phyloP scores from a whole-genome alignment of 2,329 filamentous ascomycete genomes.

The Stagonosporopsis tanaceti region DNA sequence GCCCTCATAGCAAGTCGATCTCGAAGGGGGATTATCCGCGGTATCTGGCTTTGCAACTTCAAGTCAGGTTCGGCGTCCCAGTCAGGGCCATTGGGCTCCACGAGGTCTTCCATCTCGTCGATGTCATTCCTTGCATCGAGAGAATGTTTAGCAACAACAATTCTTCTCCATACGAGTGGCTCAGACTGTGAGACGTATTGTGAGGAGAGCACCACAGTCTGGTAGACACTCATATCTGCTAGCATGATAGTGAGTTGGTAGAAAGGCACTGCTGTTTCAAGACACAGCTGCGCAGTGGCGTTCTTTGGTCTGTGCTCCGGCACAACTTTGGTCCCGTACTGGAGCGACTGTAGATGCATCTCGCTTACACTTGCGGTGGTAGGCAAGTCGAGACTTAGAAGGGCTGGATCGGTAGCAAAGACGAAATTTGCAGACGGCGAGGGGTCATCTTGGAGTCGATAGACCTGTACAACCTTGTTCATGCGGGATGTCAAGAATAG shows the following conservation, averaged over 20 bases:
- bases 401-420: conserved; percentile 38
- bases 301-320: conserved; percentile 4
- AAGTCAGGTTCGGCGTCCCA: conserved; percentile 17
- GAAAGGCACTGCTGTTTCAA: conserved; percentile 30
- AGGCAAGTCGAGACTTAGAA: conserved; percentile 27
- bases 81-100: conserved; percentile 37
- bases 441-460: conserved; percentile 31
- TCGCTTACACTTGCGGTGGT: conserved; percentile 20
- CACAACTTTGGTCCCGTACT: conserved; percentile 22
- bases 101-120: conserved; percentile 36
- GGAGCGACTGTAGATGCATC: conserved; percentile 31
- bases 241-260: conserved; percentile 35
- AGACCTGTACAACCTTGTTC: conserved; percentile 41
- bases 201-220: conserved; percentile 30
- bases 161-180: conserved; percentile 8
- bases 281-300: conserved; percentile 24
- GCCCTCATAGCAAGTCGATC: not conserved
- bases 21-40: not conserved
- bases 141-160: not conserved
- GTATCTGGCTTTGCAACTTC: conserved; percentile 20
- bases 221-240: conserved; percentile 37
- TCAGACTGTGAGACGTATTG: conserved; percentile 9
- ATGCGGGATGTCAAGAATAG: conserved; percentile 46
- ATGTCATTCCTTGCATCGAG: conserved; percentile 9
- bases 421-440: conserved; percentile 17